Percentiles rank a stretch among this genome's conserved stretches.
These are phyloP conservation scores for Sporisorium exsertum DNA, from an alignment of 1,284 basidiomycete genomes.

Conservation along the genomic window DNA sequence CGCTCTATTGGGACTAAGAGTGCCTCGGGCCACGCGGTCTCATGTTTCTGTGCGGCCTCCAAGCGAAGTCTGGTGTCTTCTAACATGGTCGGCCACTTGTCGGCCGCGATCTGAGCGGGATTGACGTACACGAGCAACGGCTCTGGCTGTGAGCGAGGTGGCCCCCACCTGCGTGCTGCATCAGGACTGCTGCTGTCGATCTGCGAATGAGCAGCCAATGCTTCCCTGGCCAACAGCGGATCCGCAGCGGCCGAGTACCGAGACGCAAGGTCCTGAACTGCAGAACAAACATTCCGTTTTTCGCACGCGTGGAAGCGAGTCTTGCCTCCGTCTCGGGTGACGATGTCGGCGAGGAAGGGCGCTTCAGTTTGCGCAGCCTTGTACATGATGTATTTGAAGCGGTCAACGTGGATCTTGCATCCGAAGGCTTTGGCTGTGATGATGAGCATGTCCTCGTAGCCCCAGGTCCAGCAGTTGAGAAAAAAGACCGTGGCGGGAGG, in stretches of 20 bases:
- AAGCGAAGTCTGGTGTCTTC: constrained; percentile 72
- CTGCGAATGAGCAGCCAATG: constrained; percentile 26
- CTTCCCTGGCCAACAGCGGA: constrained; percentile 18
- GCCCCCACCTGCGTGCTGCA: constrained; percentile 30
- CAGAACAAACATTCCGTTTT: constrained; percentile 77
- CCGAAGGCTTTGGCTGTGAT: constrained; percentile 51
- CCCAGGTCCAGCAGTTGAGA: constrained; percentile 92
- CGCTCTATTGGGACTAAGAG: constrained; percentile 76
- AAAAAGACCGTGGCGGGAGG: constrained; percentile 81
- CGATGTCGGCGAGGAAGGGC: constrained; percentile 76
- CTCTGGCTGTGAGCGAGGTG: constrained; percentile 20
- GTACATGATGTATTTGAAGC: constrained; percentile 83
- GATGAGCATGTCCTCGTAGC: constrained; percentile 70
- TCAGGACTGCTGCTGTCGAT: constrained; percentile 33
- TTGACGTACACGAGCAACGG: constrained; percentile 49
- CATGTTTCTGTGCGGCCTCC: constrained; percentile 31
- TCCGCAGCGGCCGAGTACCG: constrained; percentile 8
- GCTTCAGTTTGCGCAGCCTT: constrained; percentile 73
- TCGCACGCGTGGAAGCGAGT: constrained; percentile 94
- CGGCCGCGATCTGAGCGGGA: constrained; percentile 67
- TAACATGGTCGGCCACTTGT: constrained; percentile 76
- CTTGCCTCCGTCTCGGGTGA: constrained; percentile 75
- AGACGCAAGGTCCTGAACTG: constrained; percentile 22
- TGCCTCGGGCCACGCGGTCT: constrained; percentile 44
- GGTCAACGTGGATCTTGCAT: constrained; percentile 83